Base-by-base conservation (phyloP, 179 eudicot genomes). In the Heliamphora pulchella region DNA sequence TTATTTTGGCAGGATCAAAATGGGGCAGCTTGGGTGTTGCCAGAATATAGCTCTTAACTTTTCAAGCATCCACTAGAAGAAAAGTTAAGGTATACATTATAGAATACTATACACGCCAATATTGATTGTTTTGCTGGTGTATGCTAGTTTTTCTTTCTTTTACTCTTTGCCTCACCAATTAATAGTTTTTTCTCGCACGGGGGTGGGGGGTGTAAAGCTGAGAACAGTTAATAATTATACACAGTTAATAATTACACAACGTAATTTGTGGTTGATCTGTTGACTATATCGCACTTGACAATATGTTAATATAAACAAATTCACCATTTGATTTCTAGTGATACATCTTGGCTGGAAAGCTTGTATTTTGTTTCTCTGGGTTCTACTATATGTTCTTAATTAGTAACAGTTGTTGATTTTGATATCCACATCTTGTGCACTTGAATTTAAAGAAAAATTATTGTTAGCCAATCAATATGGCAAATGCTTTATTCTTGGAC, bases 1-100 rank as follows among this genome's bases (percentile, higher is more conserved):
- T 55, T 68, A 39, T 15, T 41, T 66, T 67, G 51, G 48, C 74
- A 78, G 80, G 80, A 57, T 77, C 58, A 39, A 31, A 78, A 54
- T 3, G 7, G 53, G 43, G 74, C 74, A 51, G 74, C 65, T 17
- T 17, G 14, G 53, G n/a, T 39, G 64, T 67, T 41, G 65, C 51
- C 51, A 41, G 17, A 46, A 3, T 7, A 63, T 41, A 53, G 47
- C 58, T 15, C 51, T 78, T 51, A 13, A 43, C 48, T 78, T 15
- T 53, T 44, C 46, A 18, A 10, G 61, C 50, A 14, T 22, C 80
- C 50, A 22, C 48, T 0, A 65, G 80, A 39, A 54, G 73, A 78
- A 43, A 39, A 78, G 31, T 53, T 39, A 55, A 53, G 74, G 64
- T 53, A 66, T 50, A 53, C 64, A 20, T 53, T 9, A n/a, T 53